A percentile compares a stretch with the other conserved stretches of the same genome.
phyloP scores from a whole-genome alignment of 2,329 filamentous ascomycete species.

The Cladosporium austrohemisphaericum region DNA sequence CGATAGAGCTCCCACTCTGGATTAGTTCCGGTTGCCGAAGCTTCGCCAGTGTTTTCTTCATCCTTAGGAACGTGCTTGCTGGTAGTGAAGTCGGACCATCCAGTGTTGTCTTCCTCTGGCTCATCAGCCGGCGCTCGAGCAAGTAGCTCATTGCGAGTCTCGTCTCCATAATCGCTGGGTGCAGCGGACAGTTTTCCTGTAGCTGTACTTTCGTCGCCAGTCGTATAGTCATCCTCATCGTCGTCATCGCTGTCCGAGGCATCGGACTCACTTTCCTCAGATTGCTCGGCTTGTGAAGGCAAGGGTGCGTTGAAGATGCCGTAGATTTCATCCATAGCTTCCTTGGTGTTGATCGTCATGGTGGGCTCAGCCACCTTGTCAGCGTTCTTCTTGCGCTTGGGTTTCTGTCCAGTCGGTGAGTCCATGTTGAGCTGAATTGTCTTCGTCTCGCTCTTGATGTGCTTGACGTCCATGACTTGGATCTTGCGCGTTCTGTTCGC shows the following conservation, averaged over 20 bases:
- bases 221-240: conserved; percentile 74
- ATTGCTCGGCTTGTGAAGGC: conserved; percentile 44
- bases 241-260: conserved; percentile 64
- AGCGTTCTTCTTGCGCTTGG: conserved; percentile 69
- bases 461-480: conserved; percentile 73
- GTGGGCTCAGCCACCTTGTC: conserved; percentile 78
- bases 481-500: conserved; percentile 54
- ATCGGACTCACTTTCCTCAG: conserved; percentile 20
- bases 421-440: conserved; percentile 93
- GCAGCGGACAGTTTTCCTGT: conserved; percentile 64
- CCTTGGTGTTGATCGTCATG: conserved; percentile 94
- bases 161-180: conserved; percentile 63
- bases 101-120: conserved; percentile 54
- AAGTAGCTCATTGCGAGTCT: conserved; percentile 53
- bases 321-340: conserved; percentile 96
- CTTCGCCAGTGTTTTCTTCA: conserved; percentile 36
- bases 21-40: conserved; percentile 31
- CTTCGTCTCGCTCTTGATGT: conserved; percentile 67
- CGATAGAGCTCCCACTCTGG: conserved; percentile 35
- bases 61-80: conserved; percentile 63
- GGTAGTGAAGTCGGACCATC: conserved; percentile 84
- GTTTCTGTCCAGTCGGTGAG: conserved; percentile 80
- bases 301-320: conserved; percentile 92
- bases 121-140: conserved; percentile 35
- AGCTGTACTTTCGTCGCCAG: conserved; percentile 76